Percentiles rank a stretch among this genome's conserved stretches.
Evolutionary conservation across 106 monocot genomes (phyloP).

Genomic region (Dendrobium huoshanense): DNA sequence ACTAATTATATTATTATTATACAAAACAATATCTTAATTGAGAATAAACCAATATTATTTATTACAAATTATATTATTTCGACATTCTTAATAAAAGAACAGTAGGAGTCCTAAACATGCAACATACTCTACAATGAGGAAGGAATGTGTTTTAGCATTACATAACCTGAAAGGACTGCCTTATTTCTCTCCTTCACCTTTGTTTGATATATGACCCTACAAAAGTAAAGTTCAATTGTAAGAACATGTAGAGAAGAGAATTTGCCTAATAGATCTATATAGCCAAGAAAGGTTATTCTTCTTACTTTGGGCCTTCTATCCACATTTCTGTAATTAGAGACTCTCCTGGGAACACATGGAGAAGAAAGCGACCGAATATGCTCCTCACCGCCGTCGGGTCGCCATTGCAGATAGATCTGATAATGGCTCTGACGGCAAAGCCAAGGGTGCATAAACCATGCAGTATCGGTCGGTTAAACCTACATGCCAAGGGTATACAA

Average conservation of each 20-base stretch:
- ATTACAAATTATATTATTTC: too few relatives aligned
- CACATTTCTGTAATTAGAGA: constrained; percentile 94
- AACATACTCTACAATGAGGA: constrained; percentile 39
- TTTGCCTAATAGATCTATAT: background rate
- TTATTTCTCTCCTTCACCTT: constrained; percentile 78
- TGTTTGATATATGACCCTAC: constrained; percentile 67
- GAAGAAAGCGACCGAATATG: constrained; percentile 83
- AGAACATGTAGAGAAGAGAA: background rate
- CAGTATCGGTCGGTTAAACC: constrained; percentile 83
- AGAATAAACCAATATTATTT: too few relatives aligned
- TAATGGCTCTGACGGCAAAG: constrained; percentile 64
- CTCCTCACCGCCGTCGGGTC: constrained; percentile 56
- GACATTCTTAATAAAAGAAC: too few relatives aligned
- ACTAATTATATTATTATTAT: too few relatives aligned
- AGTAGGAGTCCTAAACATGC: too few relatives aligned
- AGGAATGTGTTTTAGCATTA: constrained; percentile 40
- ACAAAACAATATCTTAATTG: too few relatives aligned
- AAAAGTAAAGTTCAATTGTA: background rate
- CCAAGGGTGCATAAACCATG: constrained; percentile 88
- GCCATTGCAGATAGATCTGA: constrained; percentile 65
- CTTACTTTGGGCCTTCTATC: constrained; percentile 64
- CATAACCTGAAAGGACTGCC: constrained; percentile 71
- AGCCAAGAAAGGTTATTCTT: background rate
- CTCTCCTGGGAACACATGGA: constrained; percentile 93
- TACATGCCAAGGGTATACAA: constrained; percentile 8